Conservation (phyloP, 192 early-diverging fungal genomes). For the Umbelopsis isabellina region DNA sequence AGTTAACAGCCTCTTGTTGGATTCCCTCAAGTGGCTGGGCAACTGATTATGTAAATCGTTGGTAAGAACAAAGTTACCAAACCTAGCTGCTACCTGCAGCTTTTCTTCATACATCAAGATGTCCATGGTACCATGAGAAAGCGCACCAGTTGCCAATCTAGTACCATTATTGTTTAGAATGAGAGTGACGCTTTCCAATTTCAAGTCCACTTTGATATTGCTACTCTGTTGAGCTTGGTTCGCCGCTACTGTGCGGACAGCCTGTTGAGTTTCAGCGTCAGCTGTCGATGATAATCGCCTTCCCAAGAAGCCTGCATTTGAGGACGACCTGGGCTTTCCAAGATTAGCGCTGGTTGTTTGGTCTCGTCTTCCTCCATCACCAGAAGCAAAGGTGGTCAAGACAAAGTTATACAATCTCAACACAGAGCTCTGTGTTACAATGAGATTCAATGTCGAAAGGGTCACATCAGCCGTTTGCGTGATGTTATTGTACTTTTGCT, state of each 20-base stretch:
- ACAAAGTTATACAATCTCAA: constrained; percentile 86
- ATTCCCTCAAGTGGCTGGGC: constrained; percentile 50
- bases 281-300: not conserved
- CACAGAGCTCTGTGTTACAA: constrained; percentile 84
- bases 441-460: constrained; percentile 76
- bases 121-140: constrained; percentile 72
- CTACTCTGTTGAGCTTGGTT: constrained; percentile 38
- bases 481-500: constrained; percentile 72
- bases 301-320: not conserved
- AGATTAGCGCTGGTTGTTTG: not conserved
- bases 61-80: constrained; percentile 71
- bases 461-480: constrained; percentile 83
- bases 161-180: constrained; percentile 81
- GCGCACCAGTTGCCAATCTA: constrained; percentile 71
- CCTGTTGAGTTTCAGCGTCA: constrained; percentile 11
- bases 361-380: not conserved
- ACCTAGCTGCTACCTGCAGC: constrained; percentile 65
- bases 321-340: constrained; percentile 6
- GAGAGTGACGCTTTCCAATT: constrained; percentile 80
- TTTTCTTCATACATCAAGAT: constrained; percentile 63
- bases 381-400: constrained; percentile 66
- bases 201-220: constrained; percentile 78
- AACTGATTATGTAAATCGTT: constrained; percentile 55
- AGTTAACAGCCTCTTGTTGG: constrained; percentile 61
- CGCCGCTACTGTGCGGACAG: constrained; percentile 7